Conservation (phyloP, 2,329 filamentous ascomycete genomes). For the Ophiostoma montium region DNA sequence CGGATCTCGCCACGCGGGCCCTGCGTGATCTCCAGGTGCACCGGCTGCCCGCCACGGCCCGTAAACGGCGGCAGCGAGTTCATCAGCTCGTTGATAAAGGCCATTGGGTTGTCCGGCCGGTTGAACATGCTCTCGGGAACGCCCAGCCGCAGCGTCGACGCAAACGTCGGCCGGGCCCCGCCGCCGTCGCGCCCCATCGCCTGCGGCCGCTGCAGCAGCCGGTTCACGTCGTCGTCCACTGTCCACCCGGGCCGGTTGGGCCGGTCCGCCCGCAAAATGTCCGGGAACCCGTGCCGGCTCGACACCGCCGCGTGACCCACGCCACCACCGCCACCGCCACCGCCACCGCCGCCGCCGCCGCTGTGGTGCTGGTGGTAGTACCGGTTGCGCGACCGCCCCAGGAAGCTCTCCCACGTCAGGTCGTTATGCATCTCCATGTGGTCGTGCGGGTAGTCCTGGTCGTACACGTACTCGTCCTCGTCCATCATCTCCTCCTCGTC, state of each 20-base stretch:
- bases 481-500: constrained; percentile 62
- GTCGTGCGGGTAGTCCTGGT: constrained; percentile 40
- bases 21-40: constrained; percentile 46
- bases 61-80: constrained; percentile 26
- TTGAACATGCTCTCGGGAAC: constrained; percentile 33
- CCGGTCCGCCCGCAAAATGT: constrained; percentile 37
- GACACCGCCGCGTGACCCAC: constrained; percentile 13
- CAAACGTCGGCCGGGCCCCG: constrained; percentile 26
- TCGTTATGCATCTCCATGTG: constrained; percentile 27
- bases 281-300: constrained; percentile 25
- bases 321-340: constrained; percentile 26
- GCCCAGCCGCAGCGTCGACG: constrained; percentile 35
- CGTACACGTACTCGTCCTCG: constrained; percentile 50
- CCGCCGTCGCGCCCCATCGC: constrained; percentile 27
- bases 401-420: constrained; percentile 17
- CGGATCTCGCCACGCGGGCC: constrained; percentile 34
- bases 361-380: constrained; percentile 24
- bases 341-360: too few relatives aligned
- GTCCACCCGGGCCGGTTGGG: constrained; percentile 31
- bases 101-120: constrained; percentile 31
- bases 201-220: constrained; percentile 52
- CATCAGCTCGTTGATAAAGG: constrained; percentile 37
- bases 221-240: constrained; percentile 73
- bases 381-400: constrained; percentile 24
- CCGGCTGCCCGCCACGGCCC: constrained; percentile 30